phyloP scores from a whole-genome alignment of 306 rosid genomes.

The Trifolium pratense region DNA sequence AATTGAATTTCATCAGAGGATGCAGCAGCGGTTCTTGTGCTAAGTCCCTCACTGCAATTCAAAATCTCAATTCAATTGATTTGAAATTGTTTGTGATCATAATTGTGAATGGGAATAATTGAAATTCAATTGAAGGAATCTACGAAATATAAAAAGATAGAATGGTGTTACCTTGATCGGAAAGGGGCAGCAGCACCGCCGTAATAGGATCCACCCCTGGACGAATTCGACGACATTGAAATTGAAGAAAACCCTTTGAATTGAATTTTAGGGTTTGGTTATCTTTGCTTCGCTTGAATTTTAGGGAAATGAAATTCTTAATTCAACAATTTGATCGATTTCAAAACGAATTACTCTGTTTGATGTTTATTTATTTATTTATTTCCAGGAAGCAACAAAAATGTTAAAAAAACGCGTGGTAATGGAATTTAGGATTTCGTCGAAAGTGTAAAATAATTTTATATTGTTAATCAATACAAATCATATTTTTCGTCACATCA shows the following conservation, averaged over 20 bases:
- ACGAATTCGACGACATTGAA: slow-evolving; percentile 65
- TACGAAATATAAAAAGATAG: background rate
- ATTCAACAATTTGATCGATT: too few relatives aligned
- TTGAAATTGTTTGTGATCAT: too few relatives aligned
- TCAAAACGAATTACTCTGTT: too few relatives aligned
- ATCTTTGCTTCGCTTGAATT: background rate
- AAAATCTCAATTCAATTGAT: background rate
- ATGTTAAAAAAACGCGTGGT: too few relatives aligned
- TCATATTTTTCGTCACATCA: too few relatives aligned
- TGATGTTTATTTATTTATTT: background rate
- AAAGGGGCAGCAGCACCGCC: slow-evolving; percentile 69
- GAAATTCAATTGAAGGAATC: background rate
- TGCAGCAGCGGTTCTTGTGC: slow-evolving; percentile 68
- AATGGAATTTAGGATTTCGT: too few relatives aligned
- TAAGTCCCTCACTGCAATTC: slow-evolving; percentile 74
- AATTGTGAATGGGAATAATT: background rate
- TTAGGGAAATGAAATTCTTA: background rate
- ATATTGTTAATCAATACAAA: too few relatives aligned
- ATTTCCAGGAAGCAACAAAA: too few relatives aligned
- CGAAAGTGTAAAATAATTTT: too few relatives aligned
- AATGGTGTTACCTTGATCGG: slow-evolving; percentile 62
- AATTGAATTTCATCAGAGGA: slow-evolving; percentile 85
- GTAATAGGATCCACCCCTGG: slow-evolving; percentile 51
- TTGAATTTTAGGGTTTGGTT: background rate
- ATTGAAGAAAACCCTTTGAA: slow-evolving; percentile 34